phyloP scores from a whole-genome alignment of 2,329 filamentous ascomycete species.

The Atkinsonella hypoxylon region DNA sequence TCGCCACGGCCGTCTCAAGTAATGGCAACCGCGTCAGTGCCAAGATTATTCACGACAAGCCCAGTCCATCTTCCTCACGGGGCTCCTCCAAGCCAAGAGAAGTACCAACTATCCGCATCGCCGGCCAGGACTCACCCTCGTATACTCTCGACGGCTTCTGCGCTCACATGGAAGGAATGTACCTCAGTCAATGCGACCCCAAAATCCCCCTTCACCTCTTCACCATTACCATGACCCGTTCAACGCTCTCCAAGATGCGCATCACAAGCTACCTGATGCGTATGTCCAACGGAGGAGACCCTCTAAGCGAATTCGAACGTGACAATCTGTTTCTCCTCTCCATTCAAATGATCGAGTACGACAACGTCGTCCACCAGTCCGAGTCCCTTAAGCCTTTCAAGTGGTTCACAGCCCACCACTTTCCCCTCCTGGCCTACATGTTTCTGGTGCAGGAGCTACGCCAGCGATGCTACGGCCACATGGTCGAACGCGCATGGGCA shows the following conservation, averaged over 20 bases:
- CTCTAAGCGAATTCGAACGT: constrained; percentile 33
- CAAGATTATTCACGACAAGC: constrained; percentile 18
- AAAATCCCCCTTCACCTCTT: constrained; percentile 49
- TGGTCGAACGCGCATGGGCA: constrained; percentile 47
- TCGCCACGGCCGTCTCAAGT: constrained; percentile 41
- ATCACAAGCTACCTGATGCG: constrained; percentile 41
- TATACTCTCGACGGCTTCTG: constrained; percentile 42
- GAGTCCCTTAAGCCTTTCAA: constrained; percentile 39
- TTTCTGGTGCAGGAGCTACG: constrained; percentile 46
- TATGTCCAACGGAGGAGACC: constrained; percentile 27
- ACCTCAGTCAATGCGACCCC: constrained; percentile 43
- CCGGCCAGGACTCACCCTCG: constrained; percentile 35
- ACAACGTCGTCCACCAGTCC: constrained; percentile 41
- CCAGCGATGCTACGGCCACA: constrained; percentile 36
- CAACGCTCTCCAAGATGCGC: constrained; percentile 44
- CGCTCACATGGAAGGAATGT: constrained; percentile 42
- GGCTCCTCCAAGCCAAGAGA: constrained; percentile 12
- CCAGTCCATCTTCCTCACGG: constrained; percentile 12
- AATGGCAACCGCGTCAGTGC: constrained; percentile 28
- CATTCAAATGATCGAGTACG: constrained; percentile 46
- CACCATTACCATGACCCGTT: constrained; percentile 44
- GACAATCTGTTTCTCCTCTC: constrained; percentile 42
- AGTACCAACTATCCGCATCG: constrained; percentile 30
- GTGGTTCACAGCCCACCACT: constrained; percentile 49
- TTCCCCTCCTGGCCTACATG: constrained; percentile 50